These are phyloP conservation scores for Immersiporthe knoxdaviesiana DNA, from an alignment of 2,329 filamentous ascomycete species.

Conservation along the genomic window DNA sequence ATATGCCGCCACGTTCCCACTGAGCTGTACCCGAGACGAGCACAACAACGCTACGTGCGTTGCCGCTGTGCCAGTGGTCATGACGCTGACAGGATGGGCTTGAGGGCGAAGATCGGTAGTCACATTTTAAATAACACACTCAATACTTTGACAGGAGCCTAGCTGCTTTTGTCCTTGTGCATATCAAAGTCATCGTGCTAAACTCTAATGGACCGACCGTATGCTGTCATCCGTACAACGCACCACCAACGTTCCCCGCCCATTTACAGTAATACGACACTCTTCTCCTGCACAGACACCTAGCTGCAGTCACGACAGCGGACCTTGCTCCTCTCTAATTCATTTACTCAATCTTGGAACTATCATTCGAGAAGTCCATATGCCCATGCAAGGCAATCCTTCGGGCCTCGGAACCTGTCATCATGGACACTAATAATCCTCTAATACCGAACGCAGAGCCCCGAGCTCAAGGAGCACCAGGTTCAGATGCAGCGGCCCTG, in stretches of 20 bases:
- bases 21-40: constrained; percentile 15
- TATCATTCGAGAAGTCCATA: not conserved
- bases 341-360: not conserved
- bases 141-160: not conserved
- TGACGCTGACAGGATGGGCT: constrained; percentile 1
- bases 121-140: not conserved
- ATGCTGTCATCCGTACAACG: not conserved
- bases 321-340: not conserved
- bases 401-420: not conserved
- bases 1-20: constrained; percentile 19
- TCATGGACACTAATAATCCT: not conserved
- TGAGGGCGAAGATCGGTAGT: not conserved
- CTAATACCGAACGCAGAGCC: not conserved
- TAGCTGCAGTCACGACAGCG: not conserved
- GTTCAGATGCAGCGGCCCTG: not conserved
- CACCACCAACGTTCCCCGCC: not conserved
- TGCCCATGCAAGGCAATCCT: not conserved
- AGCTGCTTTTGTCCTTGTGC: constrained; percentile 7
- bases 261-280: not conserved
- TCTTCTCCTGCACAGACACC: no score
- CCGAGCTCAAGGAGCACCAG: not conserved
- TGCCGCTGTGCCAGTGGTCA: constrained; percentile 7
- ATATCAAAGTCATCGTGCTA: not conserved
- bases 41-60: constrained; percentile 22
- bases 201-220: not conserved